Evolutionary conservation across 768 basidiomycete species (phyloP), one percentile per base, ranked within the genome.

Genomic region (Hygrophoropsis aurantiaca): DNA sequence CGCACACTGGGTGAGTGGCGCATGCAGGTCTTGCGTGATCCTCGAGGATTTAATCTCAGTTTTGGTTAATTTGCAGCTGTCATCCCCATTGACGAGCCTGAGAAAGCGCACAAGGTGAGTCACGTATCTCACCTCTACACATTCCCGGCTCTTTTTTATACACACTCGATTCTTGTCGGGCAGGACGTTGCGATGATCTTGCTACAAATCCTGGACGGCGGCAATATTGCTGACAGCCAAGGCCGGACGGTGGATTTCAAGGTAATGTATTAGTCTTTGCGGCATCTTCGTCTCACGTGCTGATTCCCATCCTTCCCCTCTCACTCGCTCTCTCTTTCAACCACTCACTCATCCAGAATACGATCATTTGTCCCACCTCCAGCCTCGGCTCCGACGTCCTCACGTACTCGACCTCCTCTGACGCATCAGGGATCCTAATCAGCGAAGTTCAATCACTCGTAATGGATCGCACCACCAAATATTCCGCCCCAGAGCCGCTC

Each of bases 211-310:
- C 77, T 97, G 11, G 92, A 97, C 53, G 93, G 95, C 64, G 93
- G 93, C 7, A 81, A 72, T 40, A 75, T 94, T 51, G 94, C 93
- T 0, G 93, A 97, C 61, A 91, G 89, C 52, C 91, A 94, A 62
- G 93, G 93, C 9, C 81, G 90, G 45, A 90, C 90, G 61, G 87
- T 95, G 3, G 91, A 93, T 63, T 94, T 95, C 73, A 92, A 86
- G 74, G 85, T 82, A 47, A 2, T n/a, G n/a, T 51, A 10, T 10
- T 10, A 10, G n/a, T 34, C 10, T 10, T 34, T 10, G n/a, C 32
- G 11, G 10, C 10, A 34, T 34, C 10, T 34, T 34, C 10, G 10
- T 34, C 32, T 34, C 16, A 34, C 32, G 10, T 10, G n/a, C 32
- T 16, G n/a, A 10, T 10, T 10, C 32, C n/a, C n/a, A n/a, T n/a